Base-by-base conservation (phyloP, 2,329 filamentous ascomycete species). In the Scedosporium aurantiacum region DNA sequence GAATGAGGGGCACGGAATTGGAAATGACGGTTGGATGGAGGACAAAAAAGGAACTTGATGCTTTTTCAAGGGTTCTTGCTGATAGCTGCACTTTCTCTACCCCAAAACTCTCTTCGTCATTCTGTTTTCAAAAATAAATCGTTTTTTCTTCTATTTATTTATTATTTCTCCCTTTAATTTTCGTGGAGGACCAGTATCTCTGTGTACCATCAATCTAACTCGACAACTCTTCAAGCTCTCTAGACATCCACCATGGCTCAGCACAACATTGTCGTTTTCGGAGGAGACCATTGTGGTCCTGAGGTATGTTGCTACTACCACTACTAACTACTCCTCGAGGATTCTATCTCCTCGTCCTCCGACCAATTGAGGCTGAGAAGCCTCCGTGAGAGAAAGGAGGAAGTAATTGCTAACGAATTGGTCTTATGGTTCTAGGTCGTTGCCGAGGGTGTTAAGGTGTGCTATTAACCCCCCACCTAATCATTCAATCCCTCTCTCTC, bases 381-480 rank as follows among this genome's bases (percentile, higher is more conserved):
- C 16, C 14, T 27, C 14, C 16, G 4, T 21, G 54, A 32, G 52
- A 55, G 54, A 57, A 21, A 32, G 54, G 8, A 37, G 5, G 54
- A 32, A 5, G 16, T 14, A 4, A 41, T 18, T 41, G 27, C 58
- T 60, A 52, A 60, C 27, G 21, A n/a, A n/a, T n/a, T 8, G 8
- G n/a, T 7, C 23, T 54, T n/a, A 27, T 16, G 18, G 18, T 58
- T 65, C 61, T 63, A 74, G 89, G 90, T 96, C 65, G 86, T 91
- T 62, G 84, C 85, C 65, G 91, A 96, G 78, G 91, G 85, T 64
- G 76, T 96, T 70, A 96, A 96, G 83, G 90, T 92, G 78, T 67
- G 70, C 65, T 57, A n/a, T n/a, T n/a, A 18, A 12, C 37, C 50
- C 14, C 50, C 28, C 28, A 32, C 28, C 28, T 32, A 1, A 32